phyloP scores from a whole-genome alignment of 2,329 filamentous ascomycete species.

The Pyrenophora teres region DNA sequence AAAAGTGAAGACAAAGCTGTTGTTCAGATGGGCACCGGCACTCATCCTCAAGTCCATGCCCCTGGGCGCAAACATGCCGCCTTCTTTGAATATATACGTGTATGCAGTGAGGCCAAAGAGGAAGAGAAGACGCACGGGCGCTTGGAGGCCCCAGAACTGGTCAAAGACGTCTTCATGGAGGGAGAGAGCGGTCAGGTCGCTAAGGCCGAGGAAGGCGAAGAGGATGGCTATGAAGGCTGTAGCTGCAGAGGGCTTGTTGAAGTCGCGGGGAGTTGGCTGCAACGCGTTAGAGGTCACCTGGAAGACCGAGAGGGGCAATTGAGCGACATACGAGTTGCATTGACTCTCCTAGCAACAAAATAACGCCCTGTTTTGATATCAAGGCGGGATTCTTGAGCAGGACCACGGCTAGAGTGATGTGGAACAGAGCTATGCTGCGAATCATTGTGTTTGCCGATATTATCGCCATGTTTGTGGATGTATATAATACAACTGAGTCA shows the following conservation, averaged over 20 bases:
- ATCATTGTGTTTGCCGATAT: constrained; percentile 82
- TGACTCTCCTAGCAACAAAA: constrained; percentile 80
- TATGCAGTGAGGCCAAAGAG: constrained; percentile 67
- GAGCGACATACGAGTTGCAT: constrained; percentile 71
- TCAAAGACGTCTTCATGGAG: constrained; percentile 51
- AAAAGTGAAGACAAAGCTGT: constrained; percentile 82
- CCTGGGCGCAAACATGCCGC: constrained; percentile 50
- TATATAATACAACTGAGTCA: neutral
- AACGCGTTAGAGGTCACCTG: constrained; percentile 1
- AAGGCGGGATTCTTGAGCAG: constrained; percentile 74
- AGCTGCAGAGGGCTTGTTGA: constrained; percentile 71
- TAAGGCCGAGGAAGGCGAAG: constrained; percentile 62
- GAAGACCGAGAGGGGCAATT: neutral
- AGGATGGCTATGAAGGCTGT: constrained; percentile 71
- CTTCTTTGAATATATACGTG: constrained; percentile 65
- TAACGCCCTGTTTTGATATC: constrained; percentile 78
- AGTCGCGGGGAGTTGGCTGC: constrained; percentile 68
- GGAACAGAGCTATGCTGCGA: constrained; percentile 79
- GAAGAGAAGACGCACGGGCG: constrained; percentile 68
- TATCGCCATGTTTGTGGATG: constrained; percentile 68
- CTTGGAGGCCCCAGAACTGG: constrained; percentile 55
- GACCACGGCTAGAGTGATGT: constrained; percentile 82
- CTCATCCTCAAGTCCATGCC: constrained; percentile 31
- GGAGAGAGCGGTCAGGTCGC: constrained; percentile 54
- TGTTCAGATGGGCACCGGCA: constrained; percentile 71